These are phyloP conservation scores for Eleusine indica DNA, from an alignment of 176 grass and related monocot genomes.

Conservation along the genomic window DNA sequence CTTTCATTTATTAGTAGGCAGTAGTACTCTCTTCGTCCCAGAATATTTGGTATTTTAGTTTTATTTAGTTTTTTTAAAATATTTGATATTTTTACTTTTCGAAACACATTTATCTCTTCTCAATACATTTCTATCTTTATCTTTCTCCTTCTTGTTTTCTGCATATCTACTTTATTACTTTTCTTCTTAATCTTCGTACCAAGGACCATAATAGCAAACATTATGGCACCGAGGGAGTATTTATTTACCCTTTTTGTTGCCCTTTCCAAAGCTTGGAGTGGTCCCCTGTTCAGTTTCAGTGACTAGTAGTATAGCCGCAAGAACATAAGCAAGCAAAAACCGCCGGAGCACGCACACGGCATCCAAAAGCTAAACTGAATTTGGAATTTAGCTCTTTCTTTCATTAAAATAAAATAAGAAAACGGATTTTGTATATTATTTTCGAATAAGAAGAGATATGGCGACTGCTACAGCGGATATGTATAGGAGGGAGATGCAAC, in stretches of 20 bases:
- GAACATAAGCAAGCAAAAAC: too few relatives aligned
- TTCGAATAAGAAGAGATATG: neutral
- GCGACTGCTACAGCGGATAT: neutral
- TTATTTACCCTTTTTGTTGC: neutral
- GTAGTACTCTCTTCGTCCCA: too few relatives aligned
- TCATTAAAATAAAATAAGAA: neutral
- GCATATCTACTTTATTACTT: too few relatives aligned
- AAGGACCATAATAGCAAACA: too few relatives aligned
- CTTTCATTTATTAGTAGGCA: neutral
- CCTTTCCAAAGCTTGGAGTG: neutral
- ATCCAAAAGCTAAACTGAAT: neutral
- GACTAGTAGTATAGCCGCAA: neutral
- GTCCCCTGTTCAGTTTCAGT: neutral
- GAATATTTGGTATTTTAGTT: too few relatives aligned
- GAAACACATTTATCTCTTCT: too few relatives aligned
- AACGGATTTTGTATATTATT: neutral
- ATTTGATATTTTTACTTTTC: too few relatives aligned
- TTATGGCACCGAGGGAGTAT: neutral
- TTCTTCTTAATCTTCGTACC: too few relatives aligned
- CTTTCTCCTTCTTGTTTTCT: too few relatives aligned
- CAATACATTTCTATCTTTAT: too few relatives aligned
- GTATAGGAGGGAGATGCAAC: neutral
- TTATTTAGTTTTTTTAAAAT: too few relatives aligned
- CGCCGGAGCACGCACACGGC: neutral
- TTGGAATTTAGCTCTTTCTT: neutral